Evolutionary conservation across 2,329 filamentous ascomycete genomes (phyloP), one percentile per base, ranked within the genome.

Genomic region (Colletotrichum filicis): DNA sequence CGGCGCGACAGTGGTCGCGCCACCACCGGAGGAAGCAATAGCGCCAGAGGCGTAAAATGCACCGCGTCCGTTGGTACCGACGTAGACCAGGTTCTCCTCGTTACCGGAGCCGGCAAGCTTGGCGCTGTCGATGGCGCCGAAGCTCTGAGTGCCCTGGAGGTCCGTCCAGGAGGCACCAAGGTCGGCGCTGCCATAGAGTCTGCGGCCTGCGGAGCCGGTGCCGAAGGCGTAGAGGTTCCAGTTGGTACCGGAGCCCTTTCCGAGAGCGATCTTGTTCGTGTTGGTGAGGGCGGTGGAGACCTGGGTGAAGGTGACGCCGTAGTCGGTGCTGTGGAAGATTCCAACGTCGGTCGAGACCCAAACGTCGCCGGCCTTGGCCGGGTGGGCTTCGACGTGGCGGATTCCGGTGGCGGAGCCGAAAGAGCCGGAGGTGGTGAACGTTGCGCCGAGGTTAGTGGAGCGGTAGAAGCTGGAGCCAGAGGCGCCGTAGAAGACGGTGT

Each of bases 331-430:
- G 76, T 85, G 85, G 81, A 88, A 91, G 62, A 91, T 80, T 11
- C 89, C 89, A 0, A 76, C 81, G 68, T 90, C 83, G 0, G 89
- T 90, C 1, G 88, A 89, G 1, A 88, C 88, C 80, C 86, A 89
- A 57, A 94, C 85, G 60, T 91, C 89, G n/a, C 92, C 91, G 0
- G 89, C 88, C 12, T 85, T 83, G 12, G 86, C 84, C 0, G 91
- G 90, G 73, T 92, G 85, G 0, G 85, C 85, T 19, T 87, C 88
- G 16, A 93, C 85, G 35, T 87, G 85, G 53, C 90, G 90, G 68
- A 93, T 82, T n/a, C 82, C 77, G 2, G 80, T 82, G 2, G 82
- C 84, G 12, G 81, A 80, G 3, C 79, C 80, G 0, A 88, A 78
- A 0, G 82, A 76, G 0, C 82, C 81, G 0, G 75, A 80, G 8